Evolutionary conservation across 441 rosid genomes (phyloP), one percentile per base, ranked within the genome.

Genomic region (Metrosideros polymorpha): DNA sequence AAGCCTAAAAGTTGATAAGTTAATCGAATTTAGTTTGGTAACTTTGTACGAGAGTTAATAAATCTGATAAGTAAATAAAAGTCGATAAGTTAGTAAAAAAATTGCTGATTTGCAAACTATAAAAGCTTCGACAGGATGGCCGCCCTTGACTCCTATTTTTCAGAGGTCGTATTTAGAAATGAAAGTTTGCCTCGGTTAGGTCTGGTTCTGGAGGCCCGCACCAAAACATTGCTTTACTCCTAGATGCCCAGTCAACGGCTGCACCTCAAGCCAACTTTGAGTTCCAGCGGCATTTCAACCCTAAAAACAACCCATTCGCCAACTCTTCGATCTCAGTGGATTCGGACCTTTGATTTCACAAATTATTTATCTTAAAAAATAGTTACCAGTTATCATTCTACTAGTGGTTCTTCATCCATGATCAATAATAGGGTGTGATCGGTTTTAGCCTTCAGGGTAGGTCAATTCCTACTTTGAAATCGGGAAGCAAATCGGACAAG

Each of bases 401-500:
- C 19, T 17, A 15, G 42, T 0, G 35, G 24, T 30, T 61, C 75
- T 30, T 61, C 43, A 32, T 17, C 39, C 29, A 3, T 59, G 29
- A 14, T 59, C 9, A 29, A 59, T 29, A 59, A 2, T 29, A 6
- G 32, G 71, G 22, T 59, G 14, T 0, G 53, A 51, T 17, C 3
- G 19, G 19, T 17, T 15, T n/a, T n/a, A n/a, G n/a, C n/a, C n/a
- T n/a, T 51, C 6, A 7, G 5, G 35, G 17, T 57, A 18, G n/a
- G 39, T 61, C 9, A 4, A 12, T 30, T 61, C 35, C 22, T 10
- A 30, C 1, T 6, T 30, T 17, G 12, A 3, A 61, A 17, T 7
- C 2, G 6, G 6, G 13, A 63, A 30, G 43, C 5, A 0, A 9
- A 32, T 0, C 5, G 4, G 4, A 9, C 0, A 18, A 4, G 2